Evolutionary conservation across 495 filamentous ascomycete species (phyloP).

Genomic region (Staphylotrichum tortipilum): DNA sequence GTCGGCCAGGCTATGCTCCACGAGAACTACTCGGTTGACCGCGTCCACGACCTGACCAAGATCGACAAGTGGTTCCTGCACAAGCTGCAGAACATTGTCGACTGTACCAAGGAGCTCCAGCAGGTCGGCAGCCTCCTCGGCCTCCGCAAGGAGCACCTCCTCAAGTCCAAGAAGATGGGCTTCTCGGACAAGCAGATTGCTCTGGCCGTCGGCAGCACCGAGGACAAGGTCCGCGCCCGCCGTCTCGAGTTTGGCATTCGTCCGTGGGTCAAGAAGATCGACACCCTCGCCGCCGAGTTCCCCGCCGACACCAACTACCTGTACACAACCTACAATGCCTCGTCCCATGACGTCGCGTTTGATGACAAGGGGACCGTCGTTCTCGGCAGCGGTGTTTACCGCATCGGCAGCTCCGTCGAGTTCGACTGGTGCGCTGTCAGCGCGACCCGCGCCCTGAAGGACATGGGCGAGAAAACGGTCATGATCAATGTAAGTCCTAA

Average conservation of each 20-base stretch:
- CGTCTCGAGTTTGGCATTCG: constrained; percentile 77
- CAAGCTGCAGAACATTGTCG: constrained; percentile 94
- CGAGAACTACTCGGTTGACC: constrained; percentile 87
- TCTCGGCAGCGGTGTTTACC: constrained; percentile 89
- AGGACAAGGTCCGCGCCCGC: constrained; percentile 82
- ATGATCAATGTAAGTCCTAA: constrained; percentile 70
- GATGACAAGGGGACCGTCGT: constrained; percentile 88
- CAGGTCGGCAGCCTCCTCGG: constrained; percentile 79
- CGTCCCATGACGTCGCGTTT: constrained; percentile 90
- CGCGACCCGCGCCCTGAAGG: constrained; percentile 71
- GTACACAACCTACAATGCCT: constrained; percentile 96
- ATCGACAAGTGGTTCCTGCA: constrained; percentile 96
- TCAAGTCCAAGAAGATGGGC: constrained; percentile 91
- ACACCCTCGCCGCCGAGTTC: constrained; percentile 95
- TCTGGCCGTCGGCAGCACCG: constrained; percentile 68
- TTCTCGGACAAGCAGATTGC: constrained; percentile 97
- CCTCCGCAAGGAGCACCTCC: constrained; percentile 74
- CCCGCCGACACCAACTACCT: constrained; percentile 96
- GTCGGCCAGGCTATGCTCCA: constrained; percentile 97
- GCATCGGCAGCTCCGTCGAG: constrained; percentile 94
- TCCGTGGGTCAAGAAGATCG: constrained; percentile 95
- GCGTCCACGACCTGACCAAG: constrained; percentile 85
- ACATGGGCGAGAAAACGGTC: constrained; percentile 93
- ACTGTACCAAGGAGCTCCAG: constrained; percentile 79
- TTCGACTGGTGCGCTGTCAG: constrained; percentile 99